Conservation (phyloP, 2,329 filamentous ascomycete genomes). For the Trichoderma harzianum region DNA sequence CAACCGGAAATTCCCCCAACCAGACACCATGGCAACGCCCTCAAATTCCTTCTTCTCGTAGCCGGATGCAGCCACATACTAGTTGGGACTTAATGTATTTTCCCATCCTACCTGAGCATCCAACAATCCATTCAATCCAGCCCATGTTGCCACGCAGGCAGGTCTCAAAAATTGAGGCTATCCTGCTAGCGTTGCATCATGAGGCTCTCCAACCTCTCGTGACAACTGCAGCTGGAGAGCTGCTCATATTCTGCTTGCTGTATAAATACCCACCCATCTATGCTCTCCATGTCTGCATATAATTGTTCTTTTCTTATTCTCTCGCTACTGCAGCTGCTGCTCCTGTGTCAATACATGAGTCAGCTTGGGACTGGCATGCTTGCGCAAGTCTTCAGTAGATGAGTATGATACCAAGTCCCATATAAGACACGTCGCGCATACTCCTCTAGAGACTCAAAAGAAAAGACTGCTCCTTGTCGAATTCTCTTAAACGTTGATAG, state of each 20-base stretch:
- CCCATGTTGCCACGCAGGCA: neutral
- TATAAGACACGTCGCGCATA: neutral
- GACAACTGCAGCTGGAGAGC: neutral
- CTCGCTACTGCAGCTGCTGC: neutral
- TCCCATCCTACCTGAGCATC: neutral
- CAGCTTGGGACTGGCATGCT: neutral
- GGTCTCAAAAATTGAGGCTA: neutral
- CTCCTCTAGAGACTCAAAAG: neutral
- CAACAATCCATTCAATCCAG: neutral
- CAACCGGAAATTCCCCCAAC: neutral
- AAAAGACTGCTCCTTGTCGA: too few relatives aligned
- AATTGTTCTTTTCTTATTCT: neutral
- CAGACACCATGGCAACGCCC: neutral
- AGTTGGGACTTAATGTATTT: neutral
- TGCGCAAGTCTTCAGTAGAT: neutral
- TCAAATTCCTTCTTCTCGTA: neutral
- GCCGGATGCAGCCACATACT: neutral
- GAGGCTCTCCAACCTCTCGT: neutral
- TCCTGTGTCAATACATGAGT: neutral
- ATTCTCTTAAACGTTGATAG: neutral
- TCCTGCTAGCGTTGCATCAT: neutral
- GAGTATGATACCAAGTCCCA: neutral
- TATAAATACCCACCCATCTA: neutral
- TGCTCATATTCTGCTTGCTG: neutral
- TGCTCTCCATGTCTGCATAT: neutral